Evolutionary conservation across 73 alveolate species (phyloP), one percentile per base, ranked within the genome.

Genomic region (Symbiodinium pilosum): DNA sequence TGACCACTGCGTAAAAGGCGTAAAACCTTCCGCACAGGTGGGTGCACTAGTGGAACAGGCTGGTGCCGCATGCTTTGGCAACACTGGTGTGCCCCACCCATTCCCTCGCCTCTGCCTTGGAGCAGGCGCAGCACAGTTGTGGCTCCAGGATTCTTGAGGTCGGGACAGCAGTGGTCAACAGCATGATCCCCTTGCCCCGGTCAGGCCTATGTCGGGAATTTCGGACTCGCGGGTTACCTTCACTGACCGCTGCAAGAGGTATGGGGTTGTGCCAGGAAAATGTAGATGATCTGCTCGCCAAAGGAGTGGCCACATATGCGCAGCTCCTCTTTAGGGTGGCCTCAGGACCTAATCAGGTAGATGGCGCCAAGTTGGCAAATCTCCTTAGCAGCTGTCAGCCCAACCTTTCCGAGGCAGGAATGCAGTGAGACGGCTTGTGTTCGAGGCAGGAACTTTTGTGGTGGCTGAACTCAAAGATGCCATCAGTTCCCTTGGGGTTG

Each of bases 301-400:
- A 20, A 21, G 84, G 84, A 3, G n/a, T 69, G 2, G 43, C 4
- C 24, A 69, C 84, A 4, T 69, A 69, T 21, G 4, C 30, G 30
- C 84, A 69, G n/a, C 42, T 69, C n/a, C 84, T 69, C 42, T 32
- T 69, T 21, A 69, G 84, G 12, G 84, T 69, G 43, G 84, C 84
- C 40, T 4, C 43, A 4, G 84, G 43, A 12, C 84, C 84, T n/a
- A 32, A 32, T 24, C 41, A 69, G 4, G 84, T 69, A 6, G 84
- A 69, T 43, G 43, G 24, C 26, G 41, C 84, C 84, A 69, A 69
- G 43, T 4, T 28, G 4, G n/a, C 8, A 69, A 21, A 4, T 43
- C 43, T 69, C 8, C 12, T 32, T 20, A 43, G n/a, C 43, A 21
- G 84, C 43, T 30, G 26, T 2, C 14, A 16, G n/a, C 73, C 73